Evolutionary conservation across 495 filamentous ascomycete species (phyloP).

Genomic region (Daldinia loculata): DNA sequence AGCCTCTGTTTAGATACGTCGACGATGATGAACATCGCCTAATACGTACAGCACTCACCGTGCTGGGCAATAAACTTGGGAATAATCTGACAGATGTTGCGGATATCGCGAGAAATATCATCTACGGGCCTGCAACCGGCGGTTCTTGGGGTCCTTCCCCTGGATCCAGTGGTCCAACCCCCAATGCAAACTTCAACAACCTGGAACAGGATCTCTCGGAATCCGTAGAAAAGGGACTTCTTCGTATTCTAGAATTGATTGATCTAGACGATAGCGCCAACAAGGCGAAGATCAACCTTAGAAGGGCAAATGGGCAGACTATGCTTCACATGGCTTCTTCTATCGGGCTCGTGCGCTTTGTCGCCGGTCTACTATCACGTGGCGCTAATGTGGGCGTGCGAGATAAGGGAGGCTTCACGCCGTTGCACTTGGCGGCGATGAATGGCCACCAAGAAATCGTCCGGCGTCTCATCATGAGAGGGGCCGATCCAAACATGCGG

Average conservation of each 20-base stretch:
- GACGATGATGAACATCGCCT: conserved; percentile 81
- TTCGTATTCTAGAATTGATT: conserved; percentile 78
- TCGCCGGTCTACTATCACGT: conserved; percentile 79
- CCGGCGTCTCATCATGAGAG: conserved; percentile 73
- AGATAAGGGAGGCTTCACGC: conserved; percentile 83
- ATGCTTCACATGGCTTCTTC: conserved; percentile 85
- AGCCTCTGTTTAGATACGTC: conserved; percentile 68
- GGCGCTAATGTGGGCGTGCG: conserved; percentile 79
- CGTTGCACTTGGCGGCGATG: conserved; percentile 85
- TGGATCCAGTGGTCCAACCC: conserved; percentile 29
- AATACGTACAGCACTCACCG: conserved; percentile 65
- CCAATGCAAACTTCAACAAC: conserved; percentile 39
- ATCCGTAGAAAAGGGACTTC: conserved; percentile 71
- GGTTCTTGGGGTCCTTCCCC: conserved; percentile 36
- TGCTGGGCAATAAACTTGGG: conserved; percentile 66
- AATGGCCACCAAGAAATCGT: conserved; percentile 79
- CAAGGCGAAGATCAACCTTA: conserved; percentile 69
- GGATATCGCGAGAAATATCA: conserved; percentile 63
- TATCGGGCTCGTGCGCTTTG: conserved; percentile 77
- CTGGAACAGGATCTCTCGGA: conserved; percentile 43
- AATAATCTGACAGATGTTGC: conserved; percentile 59
- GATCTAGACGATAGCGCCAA: conserved; percentile 78
- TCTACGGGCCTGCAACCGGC: conserved; percentile 47
- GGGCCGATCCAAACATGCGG: conserved; percentile 74
- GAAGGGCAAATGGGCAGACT: conserved; percentile 73